Conservation (phyloP, 345 rosid species). For the Euphorbia pulcherrima region DNA sequence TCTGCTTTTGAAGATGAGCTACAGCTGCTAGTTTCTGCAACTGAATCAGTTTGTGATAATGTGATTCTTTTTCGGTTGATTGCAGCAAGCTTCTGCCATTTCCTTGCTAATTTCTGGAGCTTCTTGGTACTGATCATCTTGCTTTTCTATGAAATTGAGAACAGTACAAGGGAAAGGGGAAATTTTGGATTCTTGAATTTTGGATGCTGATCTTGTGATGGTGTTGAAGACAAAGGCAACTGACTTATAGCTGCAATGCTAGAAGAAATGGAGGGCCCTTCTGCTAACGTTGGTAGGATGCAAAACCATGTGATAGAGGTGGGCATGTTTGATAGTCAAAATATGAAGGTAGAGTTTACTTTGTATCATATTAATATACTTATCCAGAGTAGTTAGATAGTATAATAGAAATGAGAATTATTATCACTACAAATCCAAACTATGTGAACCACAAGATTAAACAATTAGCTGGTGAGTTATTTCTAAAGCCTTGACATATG, state of each 20-base stretch:
- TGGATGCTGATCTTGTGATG: background rate
- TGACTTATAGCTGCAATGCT: background rate
- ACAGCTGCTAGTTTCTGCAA: background rate
- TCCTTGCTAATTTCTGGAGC: slow-evolving; percentile 10
- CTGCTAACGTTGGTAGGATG: background rate
- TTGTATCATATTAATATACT: background rate
- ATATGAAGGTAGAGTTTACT: background rate
- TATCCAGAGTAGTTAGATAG: background rate
- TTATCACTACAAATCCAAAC: background rate
- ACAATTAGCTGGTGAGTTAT: background rate
- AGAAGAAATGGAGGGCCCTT: background rate
- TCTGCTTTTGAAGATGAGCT: background rate
- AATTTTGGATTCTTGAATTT: background rate
- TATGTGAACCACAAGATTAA: background rate
- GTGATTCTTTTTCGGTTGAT: slow-evolving; percentile 1
- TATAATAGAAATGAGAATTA: background rate
- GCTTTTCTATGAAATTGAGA: background rate
- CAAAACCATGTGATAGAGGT: background rate
- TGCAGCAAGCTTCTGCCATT: slow-evolving; percentile 12
- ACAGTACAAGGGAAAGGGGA: background rate
- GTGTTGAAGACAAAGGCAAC: background rate
- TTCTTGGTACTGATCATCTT: slow-evolving; percentile 19
- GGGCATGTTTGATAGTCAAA: background rate
- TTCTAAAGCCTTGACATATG: too few relatives aligned
- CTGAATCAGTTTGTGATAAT: background rate